Percentiles rank a stretch among this genome's conserved stretches.
phyloP scores from a whole-genome alignment of 2,329 filamentous ascomycete species.

The Dactylonectria macrodidyma region DNA sequence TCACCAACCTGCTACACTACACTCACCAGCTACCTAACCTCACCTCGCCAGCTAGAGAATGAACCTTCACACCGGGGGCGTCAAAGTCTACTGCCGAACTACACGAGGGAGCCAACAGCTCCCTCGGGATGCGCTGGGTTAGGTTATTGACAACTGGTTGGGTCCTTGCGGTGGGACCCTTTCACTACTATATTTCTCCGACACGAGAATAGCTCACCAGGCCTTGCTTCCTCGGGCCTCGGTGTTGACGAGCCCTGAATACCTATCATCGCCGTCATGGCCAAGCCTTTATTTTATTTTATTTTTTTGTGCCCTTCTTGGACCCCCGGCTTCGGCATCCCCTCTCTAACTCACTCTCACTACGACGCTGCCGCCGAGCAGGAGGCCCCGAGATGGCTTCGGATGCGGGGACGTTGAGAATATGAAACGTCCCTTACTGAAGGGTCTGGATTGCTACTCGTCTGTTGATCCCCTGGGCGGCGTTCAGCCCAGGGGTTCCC shows the following conservation, averaged over 20 bases:
- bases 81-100: background rate
- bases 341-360: constrained; percentile 17
- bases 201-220: background rate
- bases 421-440: constrained; percentile 26
- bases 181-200: background rate
- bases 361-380: constrained; percentile 19
- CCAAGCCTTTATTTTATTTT: background rate
- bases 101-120: background rate
- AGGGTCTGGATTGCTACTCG: constrained; percentile 34
- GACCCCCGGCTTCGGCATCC: constrained; percentile 1
- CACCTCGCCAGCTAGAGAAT: too few relatives aligned
- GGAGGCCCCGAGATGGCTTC: constrained; percentile 21
- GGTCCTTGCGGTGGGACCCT: background rate
- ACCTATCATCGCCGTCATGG: background rate
- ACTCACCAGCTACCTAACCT: too few relatives aligned
- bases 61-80: constrained; percentile 14
- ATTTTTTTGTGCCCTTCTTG: background rate
- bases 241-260: background rate
- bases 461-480: constrained; percentile 26
- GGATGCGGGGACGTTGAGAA: constrained; percentile 30
- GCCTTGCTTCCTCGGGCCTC: background rate
- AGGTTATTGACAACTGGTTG: constrained; percentile 20
- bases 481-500: constrained; percentile 22
- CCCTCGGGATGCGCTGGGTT: constrained; percentile 5
- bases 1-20: too few relatives aligned